phyloP scores from a whole-genome alignment of 1,284 basidiomycete species.

The Naganishia liquefaciens region DNA sequence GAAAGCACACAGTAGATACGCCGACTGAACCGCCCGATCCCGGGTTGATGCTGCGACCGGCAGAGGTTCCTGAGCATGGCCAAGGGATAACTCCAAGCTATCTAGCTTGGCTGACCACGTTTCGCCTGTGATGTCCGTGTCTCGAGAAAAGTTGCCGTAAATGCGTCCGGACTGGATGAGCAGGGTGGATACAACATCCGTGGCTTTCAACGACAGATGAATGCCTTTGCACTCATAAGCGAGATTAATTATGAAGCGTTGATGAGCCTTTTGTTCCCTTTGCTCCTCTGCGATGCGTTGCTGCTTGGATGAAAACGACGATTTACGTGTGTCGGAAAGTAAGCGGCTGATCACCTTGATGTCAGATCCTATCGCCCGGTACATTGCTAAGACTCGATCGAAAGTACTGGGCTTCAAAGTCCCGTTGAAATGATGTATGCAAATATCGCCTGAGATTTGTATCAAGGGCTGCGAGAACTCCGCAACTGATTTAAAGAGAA shows the following conservation, averaged over 20 bases:
- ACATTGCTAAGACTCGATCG: constrained; percentile 48
- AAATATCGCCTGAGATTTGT: constrained; percentile 39
- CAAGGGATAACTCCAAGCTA: constrained; percentile 38
- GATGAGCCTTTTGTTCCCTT: background rate
- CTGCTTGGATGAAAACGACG: background rate
- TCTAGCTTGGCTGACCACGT: constrained; percentile 10
- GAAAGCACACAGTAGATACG: constrained; percentile 79
- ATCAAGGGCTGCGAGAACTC: constrained; percentile 11
- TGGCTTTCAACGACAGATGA: constrained; percentile 24
- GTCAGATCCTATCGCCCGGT: constrained; percentile 41
- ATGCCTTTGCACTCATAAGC: constrained; percentile 18
- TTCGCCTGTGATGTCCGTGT: constrained; percentile 16
- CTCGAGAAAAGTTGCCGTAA: constrained; percentile 21
- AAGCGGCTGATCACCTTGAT: constrained; percentile 17
- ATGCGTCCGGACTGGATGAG: constrained; percentile 27
- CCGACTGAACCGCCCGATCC: constrained; percentile 55
- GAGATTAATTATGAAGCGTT: constrained; percentile 23
- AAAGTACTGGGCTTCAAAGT: constrained; percentile 50
- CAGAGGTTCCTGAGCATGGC: constrained; percentile 44
- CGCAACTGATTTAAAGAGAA: constrained; percentile 12
- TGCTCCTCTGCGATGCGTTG: background rate
- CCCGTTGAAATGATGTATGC: constrained; percentile 49
- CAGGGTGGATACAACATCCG: constrained; percentile 27
- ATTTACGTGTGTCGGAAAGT: constrained; percentile 7
- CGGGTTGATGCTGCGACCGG: constrained; percentile 63